These are phyloP conservation scores for Neurospora hispaniola DNA, from an alignment of 495 filamentous ascomycete species.

Conservation along the genomic window DNA sequence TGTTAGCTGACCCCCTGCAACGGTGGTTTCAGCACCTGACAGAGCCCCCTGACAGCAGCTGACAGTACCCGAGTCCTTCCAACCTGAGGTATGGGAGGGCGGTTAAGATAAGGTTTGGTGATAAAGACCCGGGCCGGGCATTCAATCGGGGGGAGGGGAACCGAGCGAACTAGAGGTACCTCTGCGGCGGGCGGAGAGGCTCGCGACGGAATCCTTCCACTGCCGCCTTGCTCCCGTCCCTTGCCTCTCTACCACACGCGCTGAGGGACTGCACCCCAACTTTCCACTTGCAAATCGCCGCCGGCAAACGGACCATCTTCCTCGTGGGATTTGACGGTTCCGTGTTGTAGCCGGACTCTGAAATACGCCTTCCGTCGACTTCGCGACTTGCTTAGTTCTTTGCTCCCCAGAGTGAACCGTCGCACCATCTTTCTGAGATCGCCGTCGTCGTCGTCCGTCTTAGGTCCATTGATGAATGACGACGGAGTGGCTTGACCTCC, in stretches of 20 bases:
- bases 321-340: not conserved
- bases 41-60: no score
- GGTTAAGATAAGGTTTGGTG: not conserved
- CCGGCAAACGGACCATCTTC: not conserved
- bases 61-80: not conserved
- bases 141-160: not conserved
- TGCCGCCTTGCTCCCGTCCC: not conserved
- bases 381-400: not conserved
- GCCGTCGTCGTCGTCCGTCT: not conserved
- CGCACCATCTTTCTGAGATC: not conserved
- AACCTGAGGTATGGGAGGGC: not conserved
- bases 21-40: not conserved
- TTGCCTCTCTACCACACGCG: not conserved
- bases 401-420: not conserved
- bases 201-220: not conserved
- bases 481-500: not conserved
- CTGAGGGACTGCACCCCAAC: not conserved
- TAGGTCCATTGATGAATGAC: conserved; percentile 1
- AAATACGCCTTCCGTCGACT: not conserved
- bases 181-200: not conserved
- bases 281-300: not conserved
- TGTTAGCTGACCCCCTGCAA: not conserved
- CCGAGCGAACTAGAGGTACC: not conserved
- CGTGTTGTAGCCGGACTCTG: not conserved
- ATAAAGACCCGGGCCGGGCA: not conserved